Base-by-base conservation (phyloP, 768 basidiomycete genomes). In the Tubosaeta sp. region DNA sequence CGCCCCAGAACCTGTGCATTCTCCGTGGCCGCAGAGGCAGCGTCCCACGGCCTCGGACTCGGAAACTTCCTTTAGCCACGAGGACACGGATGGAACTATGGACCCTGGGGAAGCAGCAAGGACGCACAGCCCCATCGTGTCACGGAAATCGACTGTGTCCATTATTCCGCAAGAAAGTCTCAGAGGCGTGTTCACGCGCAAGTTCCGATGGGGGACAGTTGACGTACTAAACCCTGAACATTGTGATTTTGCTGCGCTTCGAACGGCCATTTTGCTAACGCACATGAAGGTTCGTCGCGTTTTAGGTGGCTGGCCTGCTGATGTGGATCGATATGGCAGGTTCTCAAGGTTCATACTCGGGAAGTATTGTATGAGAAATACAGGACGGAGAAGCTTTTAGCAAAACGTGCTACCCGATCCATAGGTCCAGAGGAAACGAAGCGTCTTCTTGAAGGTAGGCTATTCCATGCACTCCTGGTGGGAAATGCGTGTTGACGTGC, bases 301-400 rank as follows among this genome's bases (percentile, higher is more conserved):
- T 49, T 61, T 60, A 58, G 59, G 62, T 66, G 53, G 52, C 45
- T 34, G 40, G 13, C n/a, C n/a, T n/a, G n/a, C 44, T 44, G 45
- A 19, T 12, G 10, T 46, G 41, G 54, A 48, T 50, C 6, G 19
- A 55, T 49, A 46, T 54, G 50, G 21, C 64, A 93, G 90, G 76
- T 87, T 61, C 76, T 95, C 53, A 92, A 90, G 72, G 80, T 75
- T 40, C 83, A 82, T 51, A 94, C 93, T 29, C 85, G 85, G 59
- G 90, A 95, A 66, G 88, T 92, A 50, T 71, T 94, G 69, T 97
- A 97, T 67, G 94, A 97, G 75, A 86, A 85, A 60, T 97, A 86
- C 69, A 78, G 94, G 63, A 94, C 90, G 1, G 91, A 93, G 73
- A 92, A 92, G 70, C 79, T 94, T 49, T 81, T 94, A 18, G 90